These are phyloP conservation scores for Puccinia triticina DNA, from an alignment of 1,284 basidiomycete species.

Conservation along the genomic window DNA sequence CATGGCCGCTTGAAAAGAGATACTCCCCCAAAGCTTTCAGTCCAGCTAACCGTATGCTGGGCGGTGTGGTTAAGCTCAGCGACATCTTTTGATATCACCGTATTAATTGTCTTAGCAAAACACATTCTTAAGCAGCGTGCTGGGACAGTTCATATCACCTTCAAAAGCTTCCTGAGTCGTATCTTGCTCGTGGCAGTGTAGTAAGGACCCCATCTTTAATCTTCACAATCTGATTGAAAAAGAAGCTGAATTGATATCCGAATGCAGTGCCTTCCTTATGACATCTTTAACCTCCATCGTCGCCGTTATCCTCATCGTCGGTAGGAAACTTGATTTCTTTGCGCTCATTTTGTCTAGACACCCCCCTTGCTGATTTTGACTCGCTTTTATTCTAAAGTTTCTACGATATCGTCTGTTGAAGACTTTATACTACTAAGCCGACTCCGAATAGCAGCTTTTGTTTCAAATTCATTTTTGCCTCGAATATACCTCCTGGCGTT, in stretches of 20 bases:
- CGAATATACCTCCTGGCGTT: constrained; percentile 39
- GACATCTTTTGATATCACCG: constrained; percentile 27
- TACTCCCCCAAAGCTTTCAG: constrained; percentile 26
- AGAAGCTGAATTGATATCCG: neutral
- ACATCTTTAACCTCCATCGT: constrained; percentile 28
- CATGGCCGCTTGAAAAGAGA: constrained; percentile 20
- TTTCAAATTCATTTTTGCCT: constrained; percentile 36
- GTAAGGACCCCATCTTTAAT: neutral
- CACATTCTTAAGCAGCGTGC: constrained; percentile 24
- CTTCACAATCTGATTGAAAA: neutral
- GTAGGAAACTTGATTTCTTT: neutral
- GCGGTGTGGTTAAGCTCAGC: constrained; percentile 33
- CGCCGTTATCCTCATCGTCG: constrained; percentile 27
- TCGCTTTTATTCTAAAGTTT: no score
- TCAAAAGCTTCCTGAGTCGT: constrained; percentile 28
- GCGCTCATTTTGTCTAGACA: no score
- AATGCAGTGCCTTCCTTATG: constrained; percentile 31
- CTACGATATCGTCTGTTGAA: constrained; percentile 3
- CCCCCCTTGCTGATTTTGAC: no score
- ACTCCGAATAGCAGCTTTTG: constrained; percentile 30
- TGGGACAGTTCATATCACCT: constrained; percentile 16
- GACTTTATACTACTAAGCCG: constrained; percentile 8
- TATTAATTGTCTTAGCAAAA: neutral
- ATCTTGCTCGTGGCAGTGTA: constrained; percentile 29
- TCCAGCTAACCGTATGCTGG: constrained; percentile 36